Evolutionary conservation across 345 rosid species (phyloP), one percentile per base, ranked within the genome.

Genomic region (Zanthoxylum bungeanum): DNA sequence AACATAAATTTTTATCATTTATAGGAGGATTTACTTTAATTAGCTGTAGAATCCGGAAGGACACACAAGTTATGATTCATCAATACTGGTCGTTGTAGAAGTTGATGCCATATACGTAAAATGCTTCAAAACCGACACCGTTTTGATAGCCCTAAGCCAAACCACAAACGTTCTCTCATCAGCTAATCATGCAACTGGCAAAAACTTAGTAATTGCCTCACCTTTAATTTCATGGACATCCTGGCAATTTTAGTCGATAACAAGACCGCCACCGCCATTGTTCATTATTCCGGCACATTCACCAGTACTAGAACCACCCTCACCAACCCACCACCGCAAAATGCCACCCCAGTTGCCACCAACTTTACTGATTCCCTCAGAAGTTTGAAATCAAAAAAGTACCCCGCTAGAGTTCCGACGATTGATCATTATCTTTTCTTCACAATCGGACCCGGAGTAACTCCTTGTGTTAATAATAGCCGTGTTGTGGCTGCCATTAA

Each of bases 41-140:
- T 93, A 47, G 62, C 78, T 3, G 96, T 93, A 1, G 64, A 75
- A 50, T 59, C 85, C 0, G 92, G 90, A 1, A 87, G 83, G 65
- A 86, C 88, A 4, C 92, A 94, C 79, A 79, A 90, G 96, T 81
- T 94, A 55, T 80, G 97, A 16, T 68, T 94, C 36, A 67, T 94
- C 85, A 92, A 88, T 39, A 95, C 98, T 31, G 98, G 88, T 93
- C 9, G 93, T 93, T 1, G n/a, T n/a, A n/a, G 98, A 93, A 64
- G 97, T 92, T 5, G 98, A 93, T 46, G 97, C 97, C 46, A 24
- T 81, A 0, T 91, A 93, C 52, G 86, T 85, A 3, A 93, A 93
- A 67, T 92, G 97, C 10, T 89, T 93, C 77, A 80, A 73, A 59
- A 91, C 87, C 4, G 89, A 91, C 62, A 79, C 88, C 44, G 79